These are phyloP conservation scores for Paxillus rubicundulus DNA, from an alignment of 768 basidiomycete genomes.

Conservation along the genomic window DNA sequence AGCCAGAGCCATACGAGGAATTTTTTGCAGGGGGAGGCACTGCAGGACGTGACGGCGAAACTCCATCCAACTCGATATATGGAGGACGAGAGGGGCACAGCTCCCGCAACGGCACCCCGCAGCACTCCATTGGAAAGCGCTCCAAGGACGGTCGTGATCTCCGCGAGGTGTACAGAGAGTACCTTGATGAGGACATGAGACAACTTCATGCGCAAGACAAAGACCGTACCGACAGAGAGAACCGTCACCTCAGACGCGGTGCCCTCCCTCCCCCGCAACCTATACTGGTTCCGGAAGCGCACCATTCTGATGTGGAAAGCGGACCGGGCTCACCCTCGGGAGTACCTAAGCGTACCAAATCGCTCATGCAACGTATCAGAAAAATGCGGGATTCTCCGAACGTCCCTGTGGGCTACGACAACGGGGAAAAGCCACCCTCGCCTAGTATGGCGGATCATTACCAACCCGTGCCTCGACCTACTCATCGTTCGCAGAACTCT, in stretches of 20 bases:
- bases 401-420: slow-evolving; percentile 60
- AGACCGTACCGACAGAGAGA: slow-evolving; percentile 35
- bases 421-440: slow-evolving; percentile 42
- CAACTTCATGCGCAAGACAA: slow-evolving; percentile 28
- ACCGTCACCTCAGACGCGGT: slow-evolving; percentile 45
- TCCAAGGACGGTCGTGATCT: slow-evolving; percentile 51
- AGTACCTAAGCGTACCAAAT: slow-evolving; percentile 70
- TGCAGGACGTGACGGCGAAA: slow-evolving; percentile 46
- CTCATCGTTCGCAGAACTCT: slow-evolving; percentile 71
- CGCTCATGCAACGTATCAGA: slow-evolving; percentile 84
- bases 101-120: slow-evolving; percentile 36
- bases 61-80: slow-evolving; percentile 66
- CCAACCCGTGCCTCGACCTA: slow-evolving; percentile 43
- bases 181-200: slow-evolving; percentile 39
- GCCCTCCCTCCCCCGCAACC: slow-evolving; percentile 78
- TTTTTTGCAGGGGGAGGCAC: slow-evolving; percentile 79
- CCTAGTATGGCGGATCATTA: slow-evolving; percentile 38
- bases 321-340: slow-evolving; percentile 42
- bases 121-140: slow-evolving; percentile 35
- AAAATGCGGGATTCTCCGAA: slow-evolving; percentile 87
- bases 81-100: slow-evolving; percentile 55
- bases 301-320: slow-evolving; percentile 36
- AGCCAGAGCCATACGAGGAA: slow-evolving; percentile 89
- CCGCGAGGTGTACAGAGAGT: slow-evolving; percentile 45
- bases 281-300: slow-evolving; percentile 66